Conservation (phyloP, 805 yeast species). For the Cyberlindnera lachancei region DNA sequence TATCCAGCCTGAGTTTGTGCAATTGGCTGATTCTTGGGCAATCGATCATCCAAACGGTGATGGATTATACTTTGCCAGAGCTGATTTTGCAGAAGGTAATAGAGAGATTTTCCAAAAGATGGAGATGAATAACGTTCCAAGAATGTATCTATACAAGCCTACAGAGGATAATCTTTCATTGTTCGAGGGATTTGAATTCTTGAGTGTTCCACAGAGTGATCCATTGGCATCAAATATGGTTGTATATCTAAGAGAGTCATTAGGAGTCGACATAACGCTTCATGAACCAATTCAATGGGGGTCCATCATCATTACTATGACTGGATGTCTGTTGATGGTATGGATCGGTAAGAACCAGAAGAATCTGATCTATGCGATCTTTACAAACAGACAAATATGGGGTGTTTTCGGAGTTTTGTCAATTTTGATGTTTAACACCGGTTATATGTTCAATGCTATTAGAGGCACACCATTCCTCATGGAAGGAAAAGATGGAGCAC, state of each 20-base stretch:
- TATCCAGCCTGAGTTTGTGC: slow-evolving; percentile 56
- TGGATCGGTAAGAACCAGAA: slow-evolving; percentile 26
- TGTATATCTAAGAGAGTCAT: slow-evolving; percentile 18
- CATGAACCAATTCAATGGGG: slow-evolving; percentile 33
- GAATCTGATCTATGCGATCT: slow-evolving; percentile 29
- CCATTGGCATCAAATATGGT: slow-evolving; percentile 27
- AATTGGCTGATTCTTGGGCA: slow-evolving; percentile 58
- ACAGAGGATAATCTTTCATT: slow-evolving; percentile 35
- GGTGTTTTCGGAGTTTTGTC: slow-evolving; percentile 54
- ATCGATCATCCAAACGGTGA: slow-evolving; percentile 49
- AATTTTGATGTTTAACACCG: slow-evolving; percentile 69
- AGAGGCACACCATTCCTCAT: slow-evolving; percentile 55
- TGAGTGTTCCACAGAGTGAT: slow-evolving; percentile 25
- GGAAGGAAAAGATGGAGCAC: slow-evolving; percentile 28
- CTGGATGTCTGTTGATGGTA: slow-evolving; percentile 24
- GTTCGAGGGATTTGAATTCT: slow-evolving; percentile 20
- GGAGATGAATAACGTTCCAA: slow-evolving; percentile 70
- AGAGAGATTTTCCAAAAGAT: slow-evolving; percentile 35
- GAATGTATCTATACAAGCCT: slow-evolving; percentile 56
- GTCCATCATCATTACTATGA: slow-evolving; percentile 25
- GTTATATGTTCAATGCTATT: slow-evolving; percentile 90
- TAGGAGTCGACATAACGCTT: slow-evolving; percentile 19
- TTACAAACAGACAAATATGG: slow-evolving; percentile 61
- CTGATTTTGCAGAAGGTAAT: slow-evolving; percentile 61
- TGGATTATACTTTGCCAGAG: slow-evolving; percentile 59